phyloP scores from a whole-genome alignment of 179 eudicot genomes.

The Dionaea muscipula region DNA sequence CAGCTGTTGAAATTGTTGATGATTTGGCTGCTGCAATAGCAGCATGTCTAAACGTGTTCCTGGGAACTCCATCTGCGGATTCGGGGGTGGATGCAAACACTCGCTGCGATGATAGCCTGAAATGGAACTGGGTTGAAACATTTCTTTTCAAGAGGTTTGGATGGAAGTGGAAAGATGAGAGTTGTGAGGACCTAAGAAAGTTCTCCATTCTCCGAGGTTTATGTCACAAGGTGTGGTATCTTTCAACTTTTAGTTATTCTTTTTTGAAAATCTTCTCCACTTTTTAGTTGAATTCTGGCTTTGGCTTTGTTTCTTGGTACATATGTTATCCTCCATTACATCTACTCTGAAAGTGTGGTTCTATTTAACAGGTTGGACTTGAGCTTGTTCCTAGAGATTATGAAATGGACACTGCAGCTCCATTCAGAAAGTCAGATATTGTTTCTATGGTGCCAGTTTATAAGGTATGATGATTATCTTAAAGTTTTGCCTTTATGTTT shows the following conservation, averaged over 20 bases:
- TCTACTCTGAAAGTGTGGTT: slow-evolving; percentile 1
- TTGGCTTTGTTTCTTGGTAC: background rate
- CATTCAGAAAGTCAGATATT: slow-evolving; percentile 56
- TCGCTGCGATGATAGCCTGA: slow-evolving; percentile 31
- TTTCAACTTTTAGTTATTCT: background rate
- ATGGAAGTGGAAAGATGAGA: slow-evolving; percentile 50
- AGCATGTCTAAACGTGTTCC: slow-evolving; percentile 52
- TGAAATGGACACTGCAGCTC: slow-evolving; percentile 49
- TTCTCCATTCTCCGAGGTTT: slow-evolving; percentile 73
- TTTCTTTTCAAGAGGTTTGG: slow-evolving; percentile 59
- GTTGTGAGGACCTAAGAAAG: slow-evolving; percentile 39
- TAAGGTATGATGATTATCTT: slow-evolving; percentile 31
- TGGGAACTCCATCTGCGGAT: slow-evolving; percentile 34
- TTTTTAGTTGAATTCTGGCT: background rate
- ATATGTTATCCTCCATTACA: background rate
- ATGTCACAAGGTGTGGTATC: slow-evolving; percentile 52
- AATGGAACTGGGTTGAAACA: slow-evolving; percentile 60
- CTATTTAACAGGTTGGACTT: slow-evolving; percentile 47
- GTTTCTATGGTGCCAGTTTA: slow-evolving; percentile 64
- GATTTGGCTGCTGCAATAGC: slow-evolving; percentile 53
- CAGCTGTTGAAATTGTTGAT: slow-evolving; percentile 35
- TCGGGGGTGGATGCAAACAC: slow-evolving; percentile 25
- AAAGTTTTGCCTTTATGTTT: background rate
- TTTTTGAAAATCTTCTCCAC: background rate
- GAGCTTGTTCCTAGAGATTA: slow-evolving; percentile 72